Evolutionary conservation across 257 asterid species (phyloP).

Genomic region (Fraxinus americana): DNA sequence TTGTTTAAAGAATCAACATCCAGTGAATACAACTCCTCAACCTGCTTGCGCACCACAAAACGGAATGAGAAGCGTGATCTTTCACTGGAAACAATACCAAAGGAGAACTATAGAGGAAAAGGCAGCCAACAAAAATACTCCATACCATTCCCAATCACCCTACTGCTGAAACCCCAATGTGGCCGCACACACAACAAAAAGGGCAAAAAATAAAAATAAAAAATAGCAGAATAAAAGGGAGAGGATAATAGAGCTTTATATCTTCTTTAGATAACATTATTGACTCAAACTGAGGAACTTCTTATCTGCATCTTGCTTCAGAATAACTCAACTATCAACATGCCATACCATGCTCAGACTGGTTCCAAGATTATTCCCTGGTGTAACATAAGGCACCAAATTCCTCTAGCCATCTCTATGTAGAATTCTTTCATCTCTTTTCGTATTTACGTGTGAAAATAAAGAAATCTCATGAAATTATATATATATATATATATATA

Average conservation of each 20-base stretch:
- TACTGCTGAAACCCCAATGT: background rate
- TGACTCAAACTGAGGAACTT: background rate
- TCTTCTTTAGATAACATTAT: background rate
- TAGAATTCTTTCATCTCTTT: background rate
- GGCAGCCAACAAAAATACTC: constrained; percentile 18
- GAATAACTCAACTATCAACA: background rate
- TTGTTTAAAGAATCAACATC: constrained; percentile 82
- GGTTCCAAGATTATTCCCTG: background rate
- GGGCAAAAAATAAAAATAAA: background rate
- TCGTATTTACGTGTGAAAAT: background rate
- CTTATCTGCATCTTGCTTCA: background rate
- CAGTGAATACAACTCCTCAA: constrained; percentile 94
- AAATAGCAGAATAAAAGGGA: background rate
- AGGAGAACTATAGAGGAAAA: constrained; percentile 4
- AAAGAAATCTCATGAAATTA: background rate
- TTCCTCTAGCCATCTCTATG: background rate
- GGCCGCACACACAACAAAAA: constrained; percentile 7
- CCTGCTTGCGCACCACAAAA: constrained; percentile 55
- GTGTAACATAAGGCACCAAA: background rate
- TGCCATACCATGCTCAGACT: background rate
- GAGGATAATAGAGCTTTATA: background rate
- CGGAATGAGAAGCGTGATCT: constrained; percentile 21
- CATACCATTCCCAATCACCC: too few species aligned
- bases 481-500: too few species aligned
- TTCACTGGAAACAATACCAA: constrained; percentile 2